Evolutionary conservation across 768 basidiomycete genomes (phyloP).

Genomic region (Tylopilus cervinicoccineus): DNA sequence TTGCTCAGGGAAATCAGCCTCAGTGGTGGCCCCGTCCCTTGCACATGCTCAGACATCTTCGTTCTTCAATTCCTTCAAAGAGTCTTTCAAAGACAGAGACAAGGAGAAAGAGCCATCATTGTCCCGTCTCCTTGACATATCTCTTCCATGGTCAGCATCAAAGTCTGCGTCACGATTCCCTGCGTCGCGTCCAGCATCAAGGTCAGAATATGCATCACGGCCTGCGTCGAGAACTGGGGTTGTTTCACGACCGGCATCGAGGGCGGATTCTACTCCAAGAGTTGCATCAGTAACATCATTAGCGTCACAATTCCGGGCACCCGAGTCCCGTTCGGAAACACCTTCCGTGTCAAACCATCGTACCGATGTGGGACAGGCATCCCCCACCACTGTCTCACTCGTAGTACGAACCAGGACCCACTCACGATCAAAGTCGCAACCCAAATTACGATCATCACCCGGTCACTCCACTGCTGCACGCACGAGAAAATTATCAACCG

Average conservation of each 20-base stretch:
- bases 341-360: not conserved
- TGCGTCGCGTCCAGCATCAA: slow-evolving; percentile 13
- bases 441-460: slow-evolving; percentile 24
- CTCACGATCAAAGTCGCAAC: slow-evolving; percentile 34
- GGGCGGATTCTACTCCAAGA: slow-evolving; percentile 7
- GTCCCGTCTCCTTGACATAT: slow-evolving; percentile 32
- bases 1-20: slow-evolving; percentile 34
- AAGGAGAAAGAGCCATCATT: slow-evolving; percentile 27
- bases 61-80: slow-evolving; percentile 18
- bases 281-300: not conserved
- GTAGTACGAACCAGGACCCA: slow-evolving; percentile 9
- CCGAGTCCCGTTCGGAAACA: slow-evolving; percentile 1
- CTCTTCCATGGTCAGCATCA: slow-evolving; percentile 33
- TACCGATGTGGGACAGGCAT: not conserved
- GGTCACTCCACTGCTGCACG: slow-evolving; percentile 3
- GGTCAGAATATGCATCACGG: slow-evolving; percentile 12
- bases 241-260: slow-evolving; percentile 14
- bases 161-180: slow-evolving; percentile 14
- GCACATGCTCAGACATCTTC: slow-evolving; percentile 17
- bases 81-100: slow-evolving; percentile 21
- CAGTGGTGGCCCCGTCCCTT: slow-evolving; percentile 13
- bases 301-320: not conserved
- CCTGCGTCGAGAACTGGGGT: slow-evolving; percentile 17
- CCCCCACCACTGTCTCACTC: not conserved
- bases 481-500: slow-evolving; percentile 27